Evolutionary conservation across 805 yeast genomes (phyloP), one percentile per base, ranked within the genome.

Genomic region (Metschnikowia picachoensis): DNA sequence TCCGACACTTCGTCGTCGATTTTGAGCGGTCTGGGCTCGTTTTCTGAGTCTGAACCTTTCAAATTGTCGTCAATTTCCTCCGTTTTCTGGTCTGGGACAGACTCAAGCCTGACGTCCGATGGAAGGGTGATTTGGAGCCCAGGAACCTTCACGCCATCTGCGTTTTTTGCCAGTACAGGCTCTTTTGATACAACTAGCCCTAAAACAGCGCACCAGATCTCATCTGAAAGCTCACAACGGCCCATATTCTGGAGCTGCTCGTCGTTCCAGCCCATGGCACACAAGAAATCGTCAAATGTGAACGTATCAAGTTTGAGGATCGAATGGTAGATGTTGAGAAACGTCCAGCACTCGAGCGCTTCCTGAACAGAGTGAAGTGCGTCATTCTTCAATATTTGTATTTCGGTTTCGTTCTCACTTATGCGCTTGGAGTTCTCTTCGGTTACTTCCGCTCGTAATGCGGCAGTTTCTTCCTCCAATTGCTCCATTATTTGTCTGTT

Each of bases 241-340:
- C 74, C 72, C 4, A 65, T 64, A 2, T 66, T 64, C 32, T 71
- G 69, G 42, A 57, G 63, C 50, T 72, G 75, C 8, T 62, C 61
- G 35, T 44, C 52, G 28, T 68, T 67, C 77, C 82, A 70, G 33
- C 69, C 67, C 66, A 84, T 60, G 10, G 80, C 82, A 44, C 79
- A 78, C 8, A 84, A 60, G 57, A 79, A 86, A 53, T 85, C 95
- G 65, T 88, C 96, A 66, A 85, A 87, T 0, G 92, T 83, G 56
- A 87, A 83, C 0, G 85, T 77, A 56, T 84, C 89, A n/a, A 89
- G 65, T 5, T 75, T 60, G 30, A 88, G 66, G 0, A 88, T 80
- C 31, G 74, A 74, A 53, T 81, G 79, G 61, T 82, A 88, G 41
- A 86, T 74, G 60, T 87, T 87, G 28, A 87, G 62, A 57, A 88